Percentiles rank a stretch among this genome's conserved stretches.
These are phyloP conservation scores for Parmelia sp. DNA, from an alignment of 495 filamentous ascomycete genomes.

Conservation along the genomic window DNA sequence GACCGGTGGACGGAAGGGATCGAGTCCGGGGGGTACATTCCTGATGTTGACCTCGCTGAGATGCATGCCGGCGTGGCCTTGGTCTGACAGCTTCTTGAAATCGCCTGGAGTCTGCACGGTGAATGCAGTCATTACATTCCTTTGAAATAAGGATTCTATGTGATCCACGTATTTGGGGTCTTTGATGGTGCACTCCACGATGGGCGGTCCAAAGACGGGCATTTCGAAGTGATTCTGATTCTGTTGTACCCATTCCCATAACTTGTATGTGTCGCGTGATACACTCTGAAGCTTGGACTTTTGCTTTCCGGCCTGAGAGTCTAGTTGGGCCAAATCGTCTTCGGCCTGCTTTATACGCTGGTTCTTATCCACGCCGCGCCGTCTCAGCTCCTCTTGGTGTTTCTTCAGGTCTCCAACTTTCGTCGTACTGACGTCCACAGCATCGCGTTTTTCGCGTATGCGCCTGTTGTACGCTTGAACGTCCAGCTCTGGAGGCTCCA, in stretches of 20 bases:
- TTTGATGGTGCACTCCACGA: slow-evolving; percentile 74
- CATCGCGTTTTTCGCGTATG: slow-evolving; percentile 35
- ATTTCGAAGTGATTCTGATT: slow-evolving; percentile 69
- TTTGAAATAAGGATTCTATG: slow-evolving; percentile 64
- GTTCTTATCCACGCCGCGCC: slow-evolving; percentile 18
- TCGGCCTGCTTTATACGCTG: slow-evolving; percentile 35
- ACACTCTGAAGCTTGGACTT: slow-evolving; percentile 51
- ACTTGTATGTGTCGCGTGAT: slow-evolving; percentile 56
- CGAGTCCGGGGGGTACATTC: slow-evolving; percentile 37
- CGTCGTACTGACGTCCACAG: slow-evolving; percentile 31
- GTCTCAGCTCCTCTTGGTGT: slow-evolving; percentile 28
- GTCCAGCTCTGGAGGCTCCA: slow-evolving; percentile 49
- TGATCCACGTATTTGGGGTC: slow-evolving; percentile 65
- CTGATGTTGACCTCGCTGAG: slow-evolving; percentile 50
- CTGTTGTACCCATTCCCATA: slow-evolving; percentile 74
- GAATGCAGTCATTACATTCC: slow-evolving; percentile 61
- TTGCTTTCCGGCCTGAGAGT: slow-evolving; percentile 73
- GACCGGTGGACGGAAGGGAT: slow-evolving; percentile 48
- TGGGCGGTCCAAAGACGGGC: slow-evolving; percentile 77
- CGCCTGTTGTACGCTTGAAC: slow-evolving; percentile 47
- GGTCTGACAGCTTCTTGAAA: slow-evolving; percentile 58
- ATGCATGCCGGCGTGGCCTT: slow-evolving; percentile 39
- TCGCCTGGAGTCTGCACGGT: slow-evolving; percentile 69
- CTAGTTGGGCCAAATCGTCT: slow-evolving; percentile 50
- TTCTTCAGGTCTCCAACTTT: slow-evolving; percentile 34